Conservation (phyloP, 495 filamentous ascomycete genomes). For the Hypoxylon cercidicola region DNA sequence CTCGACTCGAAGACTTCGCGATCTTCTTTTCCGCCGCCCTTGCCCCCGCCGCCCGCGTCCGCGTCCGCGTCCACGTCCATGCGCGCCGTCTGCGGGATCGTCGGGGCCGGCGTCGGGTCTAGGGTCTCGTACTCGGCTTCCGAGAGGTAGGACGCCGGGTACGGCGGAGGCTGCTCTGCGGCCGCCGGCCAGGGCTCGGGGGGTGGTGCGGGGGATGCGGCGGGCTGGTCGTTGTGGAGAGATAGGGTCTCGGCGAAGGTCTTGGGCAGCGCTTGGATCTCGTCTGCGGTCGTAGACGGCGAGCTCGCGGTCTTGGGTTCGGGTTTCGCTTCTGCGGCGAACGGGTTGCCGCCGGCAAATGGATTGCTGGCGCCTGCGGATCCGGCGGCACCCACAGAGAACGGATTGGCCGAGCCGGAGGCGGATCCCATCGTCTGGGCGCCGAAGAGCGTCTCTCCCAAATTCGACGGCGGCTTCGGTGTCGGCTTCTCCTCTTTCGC, state of each 20-base stretch:
- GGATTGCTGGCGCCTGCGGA: constrained; percentile 42
- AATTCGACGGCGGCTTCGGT: constrained; percentile 51
- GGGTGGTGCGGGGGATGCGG: constrained; percentile 53
- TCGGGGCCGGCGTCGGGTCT: constrained; percentile 57
- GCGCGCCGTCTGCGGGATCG: constrained; percentile 59
- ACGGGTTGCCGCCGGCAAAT: constrained; percentile 45
- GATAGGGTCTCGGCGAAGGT: constrained; percentile 73
- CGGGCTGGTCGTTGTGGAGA: constrained; percentile 56
- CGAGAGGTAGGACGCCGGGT: constrained; percentile 77
- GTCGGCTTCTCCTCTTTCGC: constrained; percentile 45
- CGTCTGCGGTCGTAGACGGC: constrained; percentile 41
- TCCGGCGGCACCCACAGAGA: constrained; percentile 36
- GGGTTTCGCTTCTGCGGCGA: constrained; percentile 43
- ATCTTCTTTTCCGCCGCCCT: constrained; percentile 69
- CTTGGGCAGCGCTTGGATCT: constrained; percentile 63
- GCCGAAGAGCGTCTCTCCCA: constrained; percentile 68
- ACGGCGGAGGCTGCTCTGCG: constrained; percentile 71
- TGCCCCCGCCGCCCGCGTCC: constrained; percentile 50
- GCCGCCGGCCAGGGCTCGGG: constrained; percentile 79
- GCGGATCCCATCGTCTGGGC: constrained; percentile 53
- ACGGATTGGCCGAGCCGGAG: constrained; percentile 49
- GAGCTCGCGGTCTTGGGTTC: constrained; percentile 33
- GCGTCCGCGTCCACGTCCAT: constrained; percentile 67
- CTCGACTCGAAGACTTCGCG: constrained; percentile 85
- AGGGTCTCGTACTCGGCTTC: constrained; percentile 94